phyloP scores from a whole-genome alignment of 805 yeast genomes.

The Scheffersomyces spartinae region DNA sequence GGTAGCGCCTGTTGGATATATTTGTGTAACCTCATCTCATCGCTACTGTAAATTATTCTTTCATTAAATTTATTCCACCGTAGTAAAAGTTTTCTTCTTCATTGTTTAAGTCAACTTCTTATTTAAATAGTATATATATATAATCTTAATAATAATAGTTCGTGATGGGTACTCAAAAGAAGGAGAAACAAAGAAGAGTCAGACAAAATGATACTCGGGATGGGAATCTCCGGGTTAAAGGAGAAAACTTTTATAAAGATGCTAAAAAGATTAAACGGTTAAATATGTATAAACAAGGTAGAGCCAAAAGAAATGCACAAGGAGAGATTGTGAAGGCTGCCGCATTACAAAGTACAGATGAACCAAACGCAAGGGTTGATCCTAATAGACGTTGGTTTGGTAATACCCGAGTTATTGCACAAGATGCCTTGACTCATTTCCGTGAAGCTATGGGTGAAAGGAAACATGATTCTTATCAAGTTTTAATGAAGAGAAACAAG shows the following conservation, averaged over 20 bases:
- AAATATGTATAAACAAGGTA: conserved; percentile 88
- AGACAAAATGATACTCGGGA: conserved; percentile 76
- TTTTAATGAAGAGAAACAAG: conserved; percentile 76
- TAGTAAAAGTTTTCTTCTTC: conserved; percentile 1
- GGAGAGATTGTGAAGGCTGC: conserved; percentile 89
- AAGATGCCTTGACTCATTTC: conserved; percentile 89
- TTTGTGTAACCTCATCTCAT: too few species aligned
- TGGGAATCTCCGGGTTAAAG: conserved; percentile 88
- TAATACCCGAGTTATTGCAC: conserved; percentile 93
- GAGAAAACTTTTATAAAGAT: conserved; percentile 94
- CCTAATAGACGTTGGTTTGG: conserved; percentile 98
- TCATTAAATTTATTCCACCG: background rate
- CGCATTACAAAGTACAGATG: conserved; percentile 71
- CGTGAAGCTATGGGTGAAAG: conserved; percentile 88
- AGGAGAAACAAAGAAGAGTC: conserved; percentile 77
- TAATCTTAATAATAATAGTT: too few species aligned
- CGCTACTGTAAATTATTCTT: too few species aligned
- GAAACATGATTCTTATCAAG: conserved; percentile 73
- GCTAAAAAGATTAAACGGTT: conserved; percentile 83
- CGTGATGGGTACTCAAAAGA: conserved; percentile 84
- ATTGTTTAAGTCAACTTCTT: conserved; percentile 1
- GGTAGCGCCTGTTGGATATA: too few species aligned
- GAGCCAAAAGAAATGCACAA: conserved; percentile 72
- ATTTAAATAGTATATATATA: too few species aligned
- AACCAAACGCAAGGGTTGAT: conserved; percentile 87